Evolutionary conservation across 2,329 filamentous ascomycete species (phyloP).

Genomic region (Dryadomyces quercivorus): DNA sequence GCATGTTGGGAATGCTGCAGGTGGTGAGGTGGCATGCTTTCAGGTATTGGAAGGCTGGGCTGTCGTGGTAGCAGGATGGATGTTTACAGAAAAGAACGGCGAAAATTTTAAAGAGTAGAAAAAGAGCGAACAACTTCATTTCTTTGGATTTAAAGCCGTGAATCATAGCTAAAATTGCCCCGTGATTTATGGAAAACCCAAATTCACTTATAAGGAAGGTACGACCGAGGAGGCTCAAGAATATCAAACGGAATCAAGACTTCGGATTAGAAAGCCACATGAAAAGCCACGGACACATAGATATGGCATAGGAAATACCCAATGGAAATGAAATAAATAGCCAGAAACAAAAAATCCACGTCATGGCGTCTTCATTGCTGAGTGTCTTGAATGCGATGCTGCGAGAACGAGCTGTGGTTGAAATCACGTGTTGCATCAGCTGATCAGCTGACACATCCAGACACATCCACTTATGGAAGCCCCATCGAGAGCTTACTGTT

Average conservation of each 20-base stretch:
- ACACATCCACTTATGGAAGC: background rate
- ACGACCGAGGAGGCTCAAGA: background rate
- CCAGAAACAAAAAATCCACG: too few relatives aligned
- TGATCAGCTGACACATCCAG: too few relatives aligned
- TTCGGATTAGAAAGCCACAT: too few relatives aligned
- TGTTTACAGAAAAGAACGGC: background rate
- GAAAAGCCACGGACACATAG: too few relatives aligned
- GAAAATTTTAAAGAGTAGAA: background rate
- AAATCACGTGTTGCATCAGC: background rate
- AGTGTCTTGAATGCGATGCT: background rate
- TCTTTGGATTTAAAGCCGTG: background rate
- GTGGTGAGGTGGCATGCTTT: too few relatives aligned
- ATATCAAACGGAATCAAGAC: background rate
- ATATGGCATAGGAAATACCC: too few relatives aligned
- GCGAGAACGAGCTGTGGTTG: too few relatives aligned
- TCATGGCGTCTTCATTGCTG: too few relatives aligned
- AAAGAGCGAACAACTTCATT: background rate
- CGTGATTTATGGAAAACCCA: background rate
- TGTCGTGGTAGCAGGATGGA: background rate
- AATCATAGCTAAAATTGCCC: background rate
- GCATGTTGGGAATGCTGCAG: too few relatives aligned
- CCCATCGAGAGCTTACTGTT: background rate
- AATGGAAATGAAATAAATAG: too few relatives aligned
- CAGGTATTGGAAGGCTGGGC: too few relatives aligned
- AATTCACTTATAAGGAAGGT: background rate